phyloP scores from a whole-genome alignment of 305 asterid species.

The Euphrasia arctica region DNA sequence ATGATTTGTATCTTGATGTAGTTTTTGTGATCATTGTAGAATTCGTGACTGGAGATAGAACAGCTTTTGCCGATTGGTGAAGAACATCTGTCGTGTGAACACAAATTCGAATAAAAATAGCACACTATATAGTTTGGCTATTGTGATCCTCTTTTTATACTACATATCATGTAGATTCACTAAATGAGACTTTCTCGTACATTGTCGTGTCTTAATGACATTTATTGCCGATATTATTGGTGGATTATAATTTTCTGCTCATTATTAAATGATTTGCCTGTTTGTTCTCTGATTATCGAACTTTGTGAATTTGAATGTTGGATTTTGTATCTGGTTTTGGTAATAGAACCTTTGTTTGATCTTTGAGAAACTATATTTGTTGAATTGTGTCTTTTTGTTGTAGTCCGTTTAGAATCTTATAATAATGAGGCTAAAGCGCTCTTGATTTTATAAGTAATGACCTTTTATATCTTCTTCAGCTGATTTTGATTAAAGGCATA shows the following conservation, averaged over 20 bases:
- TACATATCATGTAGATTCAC: constrained; percentile 17
- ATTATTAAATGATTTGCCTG: background rate
- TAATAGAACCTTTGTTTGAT: constrained; percentile 18
- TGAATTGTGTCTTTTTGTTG: background rate
- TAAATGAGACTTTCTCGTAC: constrained; percentile 25
- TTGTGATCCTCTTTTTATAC: constrained; percentile 13
- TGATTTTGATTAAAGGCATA: constrained; percentile 5
- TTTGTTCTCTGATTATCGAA: constrained; percentile 17
- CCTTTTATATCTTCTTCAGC: constrained; percentile 15
- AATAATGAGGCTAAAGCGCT: constrained; percentile 1
- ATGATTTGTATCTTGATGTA: constrained; percentile 63
- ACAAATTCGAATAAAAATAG: constrained; percentile 38
- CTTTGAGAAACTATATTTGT: constrained; percentile 12
- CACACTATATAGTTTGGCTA: constrained; percentile 29
- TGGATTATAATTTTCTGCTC: background rate
- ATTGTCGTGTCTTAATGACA: constrained; percentile 6
- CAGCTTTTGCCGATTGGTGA: constrained; percentile 45
- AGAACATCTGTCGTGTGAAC: constrained; percentile 53
- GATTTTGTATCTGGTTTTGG: constrained; percentile 22
- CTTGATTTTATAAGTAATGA: constrained; percentile 11
- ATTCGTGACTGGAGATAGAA: constrained; percentile 48
- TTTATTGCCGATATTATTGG: constrained; percentile 3
- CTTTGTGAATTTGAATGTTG: constrained; percentile 9
- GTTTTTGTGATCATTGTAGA: constrained; percentile 55
- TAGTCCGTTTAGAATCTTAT: background rate